Evolutionary conservation across 306 rosid species (phyloP), one percentile per base, ranked within the genome.

Genomic region (Carpinus fangiana): DNA sequence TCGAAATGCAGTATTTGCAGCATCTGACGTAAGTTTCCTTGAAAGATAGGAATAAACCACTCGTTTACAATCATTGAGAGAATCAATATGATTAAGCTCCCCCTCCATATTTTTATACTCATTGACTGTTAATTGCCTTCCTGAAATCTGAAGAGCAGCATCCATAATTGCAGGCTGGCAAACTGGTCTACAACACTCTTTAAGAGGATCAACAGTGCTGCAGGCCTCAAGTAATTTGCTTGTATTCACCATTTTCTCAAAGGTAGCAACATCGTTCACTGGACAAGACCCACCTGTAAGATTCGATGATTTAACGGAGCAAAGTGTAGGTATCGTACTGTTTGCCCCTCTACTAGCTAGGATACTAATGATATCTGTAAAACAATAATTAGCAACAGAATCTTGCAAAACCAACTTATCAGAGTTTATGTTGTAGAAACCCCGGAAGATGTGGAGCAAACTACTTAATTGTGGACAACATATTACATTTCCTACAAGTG

Each of bases 391-490:
- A 71, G 93, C 90, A 70, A 78, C 89, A 65, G 86, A 79, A 73
- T 83, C 83, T 76, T 92, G 87, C 77, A 96, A 70, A 81, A 89
- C 97, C 92, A 96, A 81, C 78, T 84, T 81, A 82, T 86, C 78
- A 3, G 97, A 88, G 48, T 82, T 86, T 80, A 79, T 78, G 80
- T 79, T 80, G 69, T 82, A 84, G 89, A 89, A 92, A 84, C 94
- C 98, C 85, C 88, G 98, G 90, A 96, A 90, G 92, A 90, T 84
- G 89, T 85, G 99, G 81, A 96, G 83, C 68, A 93, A 87, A 80
- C 97, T 93, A 81, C 81, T 90, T 70, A 96, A 88, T 85, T 96
- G 99, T 55, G 98, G 99, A 84, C 98, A 96, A 70, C 98, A 96
- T 76, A 96, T 90, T 50, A 90, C 98, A 79, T 91, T 96, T 60